phyloP scores from a whole-genome alignment of 1,284 basidiomycete species.

The Tremellales sp. region DNA sequence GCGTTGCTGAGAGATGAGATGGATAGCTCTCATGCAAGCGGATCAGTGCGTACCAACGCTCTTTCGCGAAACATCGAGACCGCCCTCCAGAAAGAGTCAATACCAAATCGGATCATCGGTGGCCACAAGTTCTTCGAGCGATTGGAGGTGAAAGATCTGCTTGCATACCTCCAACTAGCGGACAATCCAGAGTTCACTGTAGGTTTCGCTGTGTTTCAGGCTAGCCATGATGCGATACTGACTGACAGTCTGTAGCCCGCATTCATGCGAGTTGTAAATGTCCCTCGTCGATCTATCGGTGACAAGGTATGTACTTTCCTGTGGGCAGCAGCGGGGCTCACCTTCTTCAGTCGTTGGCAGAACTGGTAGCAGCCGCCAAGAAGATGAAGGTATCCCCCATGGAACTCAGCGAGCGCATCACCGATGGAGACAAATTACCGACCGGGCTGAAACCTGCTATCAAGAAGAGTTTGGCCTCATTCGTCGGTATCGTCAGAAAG shows the following conservation, averaged over 20 bases:
- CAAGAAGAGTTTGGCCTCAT: constrained; percentile 60
- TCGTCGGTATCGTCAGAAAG: constrained; percentile 59
- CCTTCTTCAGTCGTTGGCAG: constrained; percentile 56
- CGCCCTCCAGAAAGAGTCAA: constrained; percentile 69
- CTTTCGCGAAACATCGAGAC: constrained; percentile 74
- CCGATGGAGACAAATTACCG: constrained; percentile 53
- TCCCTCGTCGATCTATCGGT: constrained; percentile 72
- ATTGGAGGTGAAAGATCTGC: constrained; percentile 75
- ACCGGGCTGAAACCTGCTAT: constrained; percentile 64
- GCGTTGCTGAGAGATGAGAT: constrained; percentile 47
- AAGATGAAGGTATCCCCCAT: constrained; percentile 58
- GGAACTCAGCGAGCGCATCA: constrained; percentile 60
- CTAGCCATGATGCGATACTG: neutral
- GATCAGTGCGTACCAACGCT: constrained; percentile 73
- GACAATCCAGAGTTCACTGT: constrained; percentile 71
- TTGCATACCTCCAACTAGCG: constrained; percentile 80
- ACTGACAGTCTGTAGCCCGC: constrained; percentile 54
- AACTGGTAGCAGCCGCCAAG: constrained; percentile 58
- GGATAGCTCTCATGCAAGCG: neutral
- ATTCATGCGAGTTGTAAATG: constrained; percentile 71
- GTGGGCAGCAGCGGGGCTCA: neutral
- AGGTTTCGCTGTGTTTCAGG: constrained; percentile 7
- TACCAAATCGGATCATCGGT: constrained; percentile 72
- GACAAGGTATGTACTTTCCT: constrained; percentile 59
- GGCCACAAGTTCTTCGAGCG: constrained; percentile 87